Base-by-base conservation (phyloP, 1,284 basidiomycete species). In the Chiua sp. region DNA sequence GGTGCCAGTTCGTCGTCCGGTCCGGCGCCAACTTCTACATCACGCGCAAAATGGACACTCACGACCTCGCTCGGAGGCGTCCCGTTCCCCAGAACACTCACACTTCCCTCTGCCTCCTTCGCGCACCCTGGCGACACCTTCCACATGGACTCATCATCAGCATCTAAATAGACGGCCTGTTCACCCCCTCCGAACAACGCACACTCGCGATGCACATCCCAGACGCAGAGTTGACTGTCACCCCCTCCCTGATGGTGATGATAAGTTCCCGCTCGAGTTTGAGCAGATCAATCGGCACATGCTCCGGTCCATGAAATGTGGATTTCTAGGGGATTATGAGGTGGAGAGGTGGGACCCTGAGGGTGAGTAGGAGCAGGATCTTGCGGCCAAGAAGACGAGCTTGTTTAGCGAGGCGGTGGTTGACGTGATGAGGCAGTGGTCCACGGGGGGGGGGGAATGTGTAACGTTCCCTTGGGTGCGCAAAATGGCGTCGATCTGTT, bases 11-110 rank as follows among this genome's bases (percentile, higher is more conserved):
- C 75, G 94, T 88, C 22, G 82, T 88, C 13, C 88, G 95, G 8
- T 98, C 97, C 75, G 96, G 98, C 74, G 95, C 96, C 52, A 98
- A 98, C 76, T 98, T 98, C 70, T 94, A 97, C 75, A 93, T 98
- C 68, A 98, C 97, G 0, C 92, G 94, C 68, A 99, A 98, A 77
- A 85, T 98, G 79, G 97, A 99, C 77, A 91, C 92, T 23, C 97
- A 99, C 77, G 96, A 98, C 73, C 78, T 99, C 32, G 87, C 93
- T 1, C 87, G 92, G 3, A 91, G 81, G 23, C 85, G 90, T 3
- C 4, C 71, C 77, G 26, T 76, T 80, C 42, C 76, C 4, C 54
- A 59, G 10, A 72, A 76, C 32, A 77, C 80, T 47, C 77, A 81
- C 42, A 8, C 7, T 10, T 32, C 32, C 32, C 26, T 26, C 26